A percentile compares a stretch with the other conserved stretches of the same genome.
phyloP scores from a whole-genome alignment of 2,329 filamentous ascomycete genomes.

The Plectosphaerella plurivora region DNA sequence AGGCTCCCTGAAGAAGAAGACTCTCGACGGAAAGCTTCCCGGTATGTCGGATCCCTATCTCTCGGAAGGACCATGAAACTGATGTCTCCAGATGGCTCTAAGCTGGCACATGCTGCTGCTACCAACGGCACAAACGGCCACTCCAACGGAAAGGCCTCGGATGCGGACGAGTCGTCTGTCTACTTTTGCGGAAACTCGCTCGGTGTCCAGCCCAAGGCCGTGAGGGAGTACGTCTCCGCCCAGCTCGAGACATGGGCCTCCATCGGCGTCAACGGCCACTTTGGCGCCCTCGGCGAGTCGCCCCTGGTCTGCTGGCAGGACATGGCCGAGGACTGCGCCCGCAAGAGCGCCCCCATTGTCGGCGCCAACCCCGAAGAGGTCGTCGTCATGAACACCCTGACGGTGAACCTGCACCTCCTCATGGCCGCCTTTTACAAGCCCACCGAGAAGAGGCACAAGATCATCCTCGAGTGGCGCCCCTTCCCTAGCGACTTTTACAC shows the following conservation, averaged over 20 bases:
- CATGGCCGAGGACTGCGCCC: conserved; percentile 70
- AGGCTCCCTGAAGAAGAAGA: conserved; percentile 62
- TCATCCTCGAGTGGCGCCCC: conserved; percentile 84
- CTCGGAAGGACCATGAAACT: not conserved
- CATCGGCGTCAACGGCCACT: conserved; percentile 82
- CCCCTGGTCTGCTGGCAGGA: conserved; percentile 70
- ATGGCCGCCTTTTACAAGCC: conserved; percentile 83
- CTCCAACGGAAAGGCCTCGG: conserved; percentile 12
- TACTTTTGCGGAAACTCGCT: conserved; percentile 81
- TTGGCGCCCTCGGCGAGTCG: conserved; percentile 63
- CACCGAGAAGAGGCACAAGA: conserved; percentile 61
- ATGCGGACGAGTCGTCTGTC: conserved; percentile 45
- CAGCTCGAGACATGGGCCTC: conserved; percentile 82
- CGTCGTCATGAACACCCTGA: conserved; percentile 84
- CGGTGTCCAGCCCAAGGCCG: conserved; percentile 67
- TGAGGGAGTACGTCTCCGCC: conserved; percentile 59
- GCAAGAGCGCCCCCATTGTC: conserved; percentile 67
- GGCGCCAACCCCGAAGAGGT: conserved; percentile 71
- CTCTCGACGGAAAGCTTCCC: conserved; percentile 41
- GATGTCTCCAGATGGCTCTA: not conserved
- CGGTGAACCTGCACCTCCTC: conserved; percentile 74
- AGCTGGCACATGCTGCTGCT: conserved; percentile 1
- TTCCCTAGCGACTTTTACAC: conserved; percentile 89
- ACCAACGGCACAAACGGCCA: conserved; percentile 16
- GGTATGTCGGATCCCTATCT: conserved; percentile 21